phyloP scores from a whole-genome alignment of 495 filamentous ascomycete species.

The Neurospora sp. region DNA sequence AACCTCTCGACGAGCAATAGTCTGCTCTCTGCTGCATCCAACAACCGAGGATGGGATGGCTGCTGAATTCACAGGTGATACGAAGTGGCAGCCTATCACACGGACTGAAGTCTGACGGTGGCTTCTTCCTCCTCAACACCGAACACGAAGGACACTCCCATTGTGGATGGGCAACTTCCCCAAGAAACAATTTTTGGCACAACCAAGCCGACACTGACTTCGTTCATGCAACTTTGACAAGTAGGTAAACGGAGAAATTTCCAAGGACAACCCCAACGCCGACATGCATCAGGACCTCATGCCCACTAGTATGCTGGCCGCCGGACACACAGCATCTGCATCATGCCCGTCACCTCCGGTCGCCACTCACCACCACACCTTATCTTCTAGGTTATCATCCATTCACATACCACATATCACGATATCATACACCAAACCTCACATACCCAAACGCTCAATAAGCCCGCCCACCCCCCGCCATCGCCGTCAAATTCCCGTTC shows the following conservation, averaged over 20 bases:
- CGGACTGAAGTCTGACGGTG: no score
- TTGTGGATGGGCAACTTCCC: not conserved
- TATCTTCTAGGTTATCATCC: not conserved
- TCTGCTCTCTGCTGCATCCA: not conserved
- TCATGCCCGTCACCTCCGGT: not conserved
- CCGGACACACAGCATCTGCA: no score
- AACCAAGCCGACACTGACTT: not conserved
- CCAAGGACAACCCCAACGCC: no score
- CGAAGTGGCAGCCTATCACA: no score
- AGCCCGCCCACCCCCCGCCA: conserved; percentile 23
- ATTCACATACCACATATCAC: not conserved
- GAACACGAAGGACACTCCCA: not conserved
- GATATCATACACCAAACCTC: not conserved
- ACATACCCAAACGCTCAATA: conserved; percentile 8
- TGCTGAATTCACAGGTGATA: no score
- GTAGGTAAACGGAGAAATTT: no score
- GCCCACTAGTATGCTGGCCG: no score
- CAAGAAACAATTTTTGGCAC: not conserved
- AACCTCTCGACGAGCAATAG: not conserved
- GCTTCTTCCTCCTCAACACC: not conserved
- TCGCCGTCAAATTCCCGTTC: conserved; percentile 26
- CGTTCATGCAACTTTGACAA: not conserved
- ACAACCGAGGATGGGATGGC: not conserved
- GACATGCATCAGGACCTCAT: no score
- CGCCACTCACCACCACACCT: not conserved